Evolutionary conservation across 805 yeast species (phyloP).

Genomic region (Metschnikowia henanensis): DNA sequence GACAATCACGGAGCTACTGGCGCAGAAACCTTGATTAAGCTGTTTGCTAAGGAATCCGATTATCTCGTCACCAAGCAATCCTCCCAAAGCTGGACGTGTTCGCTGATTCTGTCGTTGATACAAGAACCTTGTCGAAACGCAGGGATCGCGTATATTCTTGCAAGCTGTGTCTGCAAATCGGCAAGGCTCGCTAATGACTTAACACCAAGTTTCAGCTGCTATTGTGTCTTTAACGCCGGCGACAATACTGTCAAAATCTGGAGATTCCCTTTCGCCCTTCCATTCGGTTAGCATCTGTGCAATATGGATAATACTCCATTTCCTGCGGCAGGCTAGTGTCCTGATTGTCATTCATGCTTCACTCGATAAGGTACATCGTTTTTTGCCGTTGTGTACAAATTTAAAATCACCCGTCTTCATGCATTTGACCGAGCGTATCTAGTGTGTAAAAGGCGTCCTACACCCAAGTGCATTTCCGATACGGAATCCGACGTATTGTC

Average conservation of each 20-base stretch:
- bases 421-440: no score
- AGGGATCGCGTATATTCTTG: constrained; percentile 9
- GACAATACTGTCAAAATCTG: constrained; percentile 7
- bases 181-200: constrained; percentile 24
- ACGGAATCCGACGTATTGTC: no score
- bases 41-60: constrained; percentile 8
- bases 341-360: no score
- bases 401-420: no score
- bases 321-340: no score
- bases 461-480: no score
- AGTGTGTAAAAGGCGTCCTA: no score
- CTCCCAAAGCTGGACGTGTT: constrained; percentile 6
- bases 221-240: constrained; percentile 20
- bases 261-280: no score
- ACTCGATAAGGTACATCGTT: no score
- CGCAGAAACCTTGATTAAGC: background rate
- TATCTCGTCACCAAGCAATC: constrained; percentile 11
- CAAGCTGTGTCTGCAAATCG: constrained; percentile 26
- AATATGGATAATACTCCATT: no score
- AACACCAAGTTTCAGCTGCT: constrained; percentile 29
- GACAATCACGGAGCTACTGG: constrained; percentile 18
- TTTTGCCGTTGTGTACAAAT: no score
- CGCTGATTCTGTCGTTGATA: constrained; percentile 2
- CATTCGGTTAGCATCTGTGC: no score
- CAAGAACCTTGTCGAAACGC: constrained; percentile 1